These are phyloP conservation scores for Talaromyces proteolyticus DNA, from an alignment of 495 filamentous ascomycete species.

Conservation along the genomic window DNA sequence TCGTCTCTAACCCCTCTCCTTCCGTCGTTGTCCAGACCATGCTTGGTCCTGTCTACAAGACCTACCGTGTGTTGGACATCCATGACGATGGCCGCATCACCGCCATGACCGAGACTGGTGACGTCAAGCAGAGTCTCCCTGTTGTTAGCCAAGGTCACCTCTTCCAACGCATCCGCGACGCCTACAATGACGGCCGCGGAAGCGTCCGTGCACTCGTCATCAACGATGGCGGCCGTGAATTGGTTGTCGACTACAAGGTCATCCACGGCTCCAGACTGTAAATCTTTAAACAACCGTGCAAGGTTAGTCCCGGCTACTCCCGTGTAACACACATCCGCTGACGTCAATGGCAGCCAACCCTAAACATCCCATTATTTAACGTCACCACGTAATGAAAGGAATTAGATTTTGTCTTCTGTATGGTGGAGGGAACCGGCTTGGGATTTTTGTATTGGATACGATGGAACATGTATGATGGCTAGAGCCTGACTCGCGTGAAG, in stretches of 20 bases:
- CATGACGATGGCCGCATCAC: conserved; percentile 77
- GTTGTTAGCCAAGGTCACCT: conserved; percentile 92
- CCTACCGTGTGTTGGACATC: conserved; percentile 98
- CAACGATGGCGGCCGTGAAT: conserved; percentile 86
- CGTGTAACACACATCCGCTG: not conserved
- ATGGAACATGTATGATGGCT: conserved; percentile 9
- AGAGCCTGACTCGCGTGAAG: not conserved
- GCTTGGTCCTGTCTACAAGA: conserved; percentile 99
- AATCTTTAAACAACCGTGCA: conserved; percentile 18
- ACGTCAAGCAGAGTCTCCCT: conserved; percentile 93
- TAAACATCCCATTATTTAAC: not conserved
- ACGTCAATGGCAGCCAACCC: conserved; percentile 1
- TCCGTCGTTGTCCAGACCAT: conserved; percentile 99
- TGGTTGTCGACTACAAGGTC: conserved; percentile 98
- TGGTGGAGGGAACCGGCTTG: not conserved
- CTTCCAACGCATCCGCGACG: conserved; percentile 71
- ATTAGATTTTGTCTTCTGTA: not conserved
- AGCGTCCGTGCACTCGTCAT: conserved; percentile 93
- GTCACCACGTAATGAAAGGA: not conserved
- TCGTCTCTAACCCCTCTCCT: conserved; percentile 92
- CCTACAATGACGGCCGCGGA: conserved; percentile 89
- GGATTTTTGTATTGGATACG: not conserved
- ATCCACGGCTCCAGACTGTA: conserved; percentile 75
- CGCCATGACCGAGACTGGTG: conserved; percentile 82
- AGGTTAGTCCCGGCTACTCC: conserved; percentile 8